A percentile compares a stretch with the other conserved stretches of the same genome.
phyloP scores from a whole-genome alignment of 768 basidiomycete genomes.

The Hygrophorus russula region DNA sequence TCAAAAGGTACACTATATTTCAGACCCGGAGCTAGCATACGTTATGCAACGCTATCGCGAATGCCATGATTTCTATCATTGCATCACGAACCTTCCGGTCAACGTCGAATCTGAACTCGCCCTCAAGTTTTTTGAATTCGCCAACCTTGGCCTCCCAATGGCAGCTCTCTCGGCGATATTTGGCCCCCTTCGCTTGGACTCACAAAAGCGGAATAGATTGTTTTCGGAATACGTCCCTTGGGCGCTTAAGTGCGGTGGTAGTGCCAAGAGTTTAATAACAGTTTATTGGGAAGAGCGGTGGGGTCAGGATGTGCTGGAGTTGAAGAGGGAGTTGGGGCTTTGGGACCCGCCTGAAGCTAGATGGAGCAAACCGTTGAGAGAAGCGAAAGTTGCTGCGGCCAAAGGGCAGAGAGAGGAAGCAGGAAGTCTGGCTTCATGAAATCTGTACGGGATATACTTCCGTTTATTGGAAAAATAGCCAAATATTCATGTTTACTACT shows the following conservation, averaged over 20 bases:
- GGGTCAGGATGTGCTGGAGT: slow-evolving; percentile 70
- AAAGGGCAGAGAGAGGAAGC: background rate
- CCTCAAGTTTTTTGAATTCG: slow-evolving; percentile 89
- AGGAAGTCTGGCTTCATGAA: no score
- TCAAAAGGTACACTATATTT: slow-evolving; percentile 80
- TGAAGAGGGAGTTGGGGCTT: slow-evolving; percentile 79
- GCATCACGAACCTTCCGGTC: slow-evolving; percentile 80
- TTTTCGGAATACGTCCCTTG: slow-evolving; percentile 84
- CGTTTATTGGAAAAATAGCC: no score
- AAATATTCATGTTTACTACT: no score
- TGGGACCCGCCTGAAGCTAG: slow-evolving; percentile 70
- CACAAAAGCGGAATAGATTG: slow-evolving; percentile 41
- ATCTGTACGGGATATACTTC: no score
- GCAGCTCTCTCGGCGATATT: slow-evolving; percentile 70
- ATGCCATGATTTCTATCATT: slow-evolving; percentile 97
- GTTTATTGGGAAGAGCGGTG: slow-evolving; percentile 97
- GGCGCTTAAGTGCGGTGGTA: slow-evolving; percentile 79
- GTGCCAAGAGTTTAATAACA: slow-evolving; percentile 66
- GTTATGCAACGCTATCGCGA: slow-evolving; percentile 98
- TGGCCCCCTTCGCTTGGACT: slow-evolving; percentile 64
- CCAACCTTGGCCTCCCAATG: slow-evolving; percentile 86
- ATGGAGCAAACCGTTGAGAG: slow-evolving; percentile 56
- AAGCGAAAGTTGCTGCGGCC: slow-evolving; percentile 39
- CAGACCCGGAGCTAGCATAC: slow-evolving; percentile 92
- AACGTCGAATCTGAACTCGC: slow-evolving; percentile 87